Evolutionary conservation across 176 grass and related monocot genomes (phyloP).

Genomic region (Typha latifolia): DNA sequence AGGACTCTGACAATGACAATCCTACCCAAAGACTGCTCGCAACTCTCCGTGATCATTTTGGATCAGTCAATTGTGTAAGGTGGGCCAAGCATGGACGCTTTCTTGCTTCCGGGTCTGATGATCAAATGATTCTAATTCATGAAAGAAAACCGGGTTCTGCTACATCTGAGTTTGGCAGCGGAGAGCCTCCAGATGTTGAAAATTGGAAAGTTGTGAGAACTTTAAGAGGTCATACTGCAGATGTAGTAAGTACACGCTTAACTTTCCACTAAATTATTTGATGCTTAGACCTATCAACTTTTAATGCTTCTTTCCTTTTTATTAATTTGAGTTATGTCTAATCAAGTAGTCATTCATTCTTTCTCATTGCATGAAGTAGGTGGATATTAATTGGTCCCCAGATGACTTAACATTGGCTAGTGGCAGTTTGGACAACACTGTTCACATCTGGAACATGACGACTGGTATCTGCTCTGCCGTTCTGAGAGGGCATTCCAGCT

Average conservation of each 20-base stretch:
- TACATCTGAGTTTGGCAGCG: slow-evolving; percentile 89
- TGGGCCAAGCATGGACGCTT: slow-evolving; percentile 80
- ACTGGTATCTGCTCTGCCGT: slow-evolving; percentile 92
- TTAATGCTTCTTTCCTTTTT: too few species aligned
- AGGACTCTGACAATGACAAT: slow-evolving; percentile 31
- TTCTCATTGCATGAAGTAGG: slow-evolving; percentile 53
- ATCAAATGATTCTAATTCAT: slow-evolving; percentile 92
- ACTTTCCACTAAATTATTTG: too few species aligned
- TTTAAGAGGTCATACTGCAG: slow-evolving; percentile 87
- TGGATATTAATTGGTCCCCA: slow-evolving; percentile 98
- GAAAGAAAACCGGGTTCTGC: slow-evolving; percentile 89
- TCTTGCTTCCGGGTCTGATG: slow-evolving; percentile 96
- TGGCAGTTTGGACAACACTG: slow-evolving; percentile 85
- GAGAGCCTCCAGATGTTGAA: slow-evolving; percentile 88
- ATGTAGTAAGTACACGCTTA: slow-evolving; percentile 65
- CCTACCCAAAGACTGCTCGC: slow-evolving; percentile 64
- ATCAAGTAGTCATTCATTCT: slow-evolving; percentile 1
- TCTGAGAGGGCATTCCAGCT: slow-evolving; percentile 83
- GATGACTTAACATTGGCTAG: slow-evolving; percentile 88
- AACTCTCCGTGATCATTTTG: slow-evolving; percentile 90
- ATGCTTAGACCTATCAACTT: too few species aligned
- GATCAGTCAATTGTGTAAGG: slow-evolving; percentile 96
- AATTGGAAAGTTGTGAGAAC: slow-evolving; percentile 98
- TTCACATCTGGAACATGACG: slow-evolving; percentile 89
- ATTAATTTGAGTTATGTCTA: not conserved